Base-by-base conservation (phyloP, 2,329 filamentous ascomycete genomes). In the Aspergillus fumigatiaffinis region DNA sequence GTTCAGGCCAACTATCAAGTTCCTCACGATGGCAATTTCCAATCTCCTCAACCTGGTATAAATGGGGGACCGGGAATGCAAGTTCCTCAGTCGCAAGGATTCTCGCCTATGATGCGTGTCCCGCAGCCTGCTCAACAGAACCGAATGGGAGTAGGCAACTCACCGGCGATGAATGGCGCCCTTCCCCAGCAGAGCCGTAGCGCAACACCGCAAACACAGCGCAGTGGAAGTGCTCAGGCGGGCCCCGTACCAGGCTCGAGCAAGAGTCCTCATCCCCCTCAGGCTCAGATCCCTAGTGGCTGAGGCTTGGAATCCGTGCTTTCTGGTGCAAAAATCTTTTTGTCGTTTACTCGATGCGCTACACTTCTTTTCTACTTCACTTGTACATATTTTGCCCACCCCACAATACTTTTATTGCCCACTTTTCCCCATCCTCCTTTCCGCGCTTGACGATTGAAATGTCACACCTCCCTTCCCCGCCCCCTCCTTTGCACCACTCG, bases 91-190 rank as follows among this genome's bases (percentile, higher is more conserved):
- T 68, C 78, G 23, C 80, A 81, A 62, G 73, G 77, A 20, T 82
- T 80, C 63, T 80, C 80, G 38, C 79, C 80, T n/a, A 77, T 81
- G 72, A 76, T 83, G 73, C 76, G 80, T 44, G 78, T 80, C 52
- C 77, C 81, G 32, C 81, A 82, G 62, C 68, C 72, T 20, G 70
- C 72, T 38, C 79, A 76, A 59, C 74, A 73, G 56, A 76, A 71
- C 54, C 73, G 75, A 5, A 68, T 72, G 35, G 71, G 67, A 10
- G 70, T 75, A 51, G 72, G 66, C 47, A 74, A 69, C 56, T 77
- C 76, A 4, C 76, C 77, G n/a, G 76, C 74, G 10, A 72, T 79
- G 71, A 78, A 76, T 61, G 76, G 74, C 50, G 71, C 71, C 42
- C 71, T 73, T 51, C 66, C 73, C 50, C 72, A 76, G 54, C 70